Base-by-base conservation (phyloP, 1,139 yeast genomes). In the Yamadazyma conglobata region DNA sequence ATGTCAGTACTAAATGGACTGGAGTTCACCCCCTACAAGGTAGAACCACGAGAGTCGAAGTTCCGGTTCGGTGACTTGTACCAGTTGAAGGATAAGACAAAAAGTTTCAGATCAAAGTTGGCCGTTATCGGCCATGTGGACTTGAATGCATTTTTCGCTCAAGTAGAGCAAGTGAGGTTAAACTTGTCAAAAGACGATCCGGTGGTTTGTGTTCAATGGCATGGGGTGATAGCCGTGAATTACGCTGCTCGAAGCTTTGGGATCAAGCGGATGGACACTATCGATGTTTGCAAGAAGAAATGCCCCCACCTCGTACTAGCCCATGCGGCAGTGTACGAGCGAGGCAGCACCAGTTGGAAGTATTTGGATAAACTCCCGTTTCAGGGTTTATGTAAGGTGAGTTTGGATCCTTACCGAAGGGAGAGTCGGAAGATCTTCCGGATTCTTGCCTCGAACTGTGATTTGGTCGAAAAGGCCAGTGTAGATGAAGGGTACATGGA, bases 151-250 rank as follows among this genome's bases (percentile, higher is more conserved):
- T 91, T 89, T 56, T 91, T 85, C 57, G 95, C 98, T 0, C 98
- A 91, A 50, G 93, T 84, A 21, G 97, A 91, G 48, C 93, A 84
- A 46, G 64, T 85, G 6, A 60, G 96, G 25, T 65, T 87, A 15
- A 80, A 80, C 0, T 58, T 82, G 9, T 58, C 77, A 1, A 64
- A 64, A 2, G 75, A 77, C 2, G 89, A 79, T 38, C 97, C 98
- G 0, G 83, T 91, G 3, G 96, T 89, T 1, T 89, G 97, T 54
- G 87, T 87, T 4, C 98, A 91, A 49, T 91, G 98, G 98, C 70
- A 72, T 33, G 70, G 89, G 0, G 61, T 91, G 5, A 89, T 91
- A 35, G 98, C 98, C 0, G 94, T 91, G 1, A 78, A 85, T 5
- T 85, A 86, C 54, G 86, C 96, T 0, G 97, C 97, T 1, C 63